Evolutionary conservation across 148 eudicot species (phyloP).

Genomic region (Polygonum aviculare): DNA sequence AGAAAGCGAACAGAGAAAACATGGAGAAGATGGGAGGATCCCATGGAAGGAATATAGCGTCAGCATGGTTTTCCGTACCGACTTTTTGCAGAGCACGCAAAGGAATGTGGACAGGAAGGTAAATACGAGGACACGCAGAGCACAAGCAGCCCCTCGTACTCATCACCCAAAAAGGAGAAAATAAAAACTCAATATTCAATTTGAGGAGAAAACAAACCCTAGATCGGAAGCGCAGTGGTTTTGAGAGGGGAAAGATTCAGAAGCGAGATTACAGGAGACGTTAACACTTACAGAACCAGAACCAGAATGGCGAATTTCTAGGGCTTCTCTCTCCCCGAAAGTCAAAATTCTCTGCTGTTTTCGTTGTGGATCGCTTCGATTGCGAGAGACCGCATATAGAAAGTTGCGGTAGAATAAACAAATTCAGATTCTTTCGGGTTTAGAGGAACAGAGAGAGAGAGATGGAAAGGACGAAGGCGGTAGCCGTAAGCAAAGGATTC

Average conservation of each 20-base stretch:
- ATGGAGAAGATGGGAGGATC: constrained; percentile 11
- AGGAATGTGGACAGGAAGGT: constrained; percentile 19
- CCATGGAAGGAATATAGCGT: background rate
- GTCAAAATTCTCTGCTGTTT: background rate
- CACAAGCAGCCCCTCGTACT: background rate
- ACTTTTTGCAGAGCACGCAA: constrained; percentile 42
- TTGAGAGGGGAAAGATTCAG: background rate
- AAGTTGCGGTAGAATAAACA: background rate
- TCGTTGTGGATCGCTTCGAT: background rate
- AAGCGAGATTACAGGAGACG: constrained; percentile 4
- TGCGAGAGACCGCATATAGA: background rate
- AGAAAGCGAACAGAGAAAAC: constrained; percentile 7
- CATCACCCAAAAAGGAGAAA: background rate
- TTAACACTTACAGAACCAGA: background rate
- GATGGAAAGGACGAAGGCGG: background rate
- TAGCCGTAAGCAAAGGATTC: constrained; percentile 1
- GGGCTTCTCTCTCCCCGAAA: background rate
- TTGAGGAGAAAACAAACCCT: background rate
- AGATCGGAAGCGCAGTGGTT: background rate
- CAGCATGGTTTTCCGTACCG: constrained; percentile 9
- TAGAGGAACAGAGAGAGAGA: background rate
- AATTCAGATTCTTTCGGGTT: background rate
- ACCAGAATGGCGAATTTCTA: background rate
- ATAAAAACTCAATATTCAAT: background rate
- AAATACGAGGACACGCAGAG: constrained; percentile 4